Percentiles rank a stretch among this genome's conserved stretches.
These are phyloP conservation scores for Microthlaspi erraticum DNA, from an alignment of 345 rosid species.

Conservation along the genomic window DNA sequence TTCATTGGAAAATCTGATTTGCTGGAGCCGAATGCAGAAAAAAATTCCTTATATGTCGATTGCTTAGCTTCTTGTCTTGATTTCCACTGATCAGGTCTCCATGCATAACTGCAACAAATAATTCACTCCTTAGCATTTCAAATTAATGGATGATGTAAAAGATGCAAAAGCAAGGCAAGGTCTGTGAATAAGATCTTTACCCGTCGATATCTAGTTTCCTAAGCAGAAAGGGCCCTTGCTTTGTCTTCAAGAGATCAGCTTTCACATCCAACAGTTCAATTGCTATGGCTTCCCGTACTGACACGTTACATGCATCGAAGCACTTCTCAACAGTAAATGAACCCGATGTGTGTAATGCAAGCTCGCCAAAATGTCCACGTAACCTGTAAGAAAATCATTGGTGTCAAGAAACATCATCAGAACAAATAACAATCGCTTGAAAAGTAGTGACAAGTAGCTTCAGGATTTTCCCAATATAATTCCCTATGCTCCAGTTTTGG, in stretches of 20 bases:
- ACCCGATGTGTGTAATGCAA: constrained; percentile 71
- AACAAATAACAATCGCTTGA: constrained; percentile 6
- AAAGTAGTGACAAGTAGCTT: background rate
- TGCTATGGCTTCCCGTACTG: constrained; percentile 75
- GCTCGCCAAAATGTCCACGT: constrained; percentile 83
- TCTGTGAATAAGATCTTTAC: constrained; percentile 54
- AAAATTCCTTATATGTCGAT: constrained; percentile 69
- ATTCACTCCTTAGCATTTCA: constrained; percentile 12
- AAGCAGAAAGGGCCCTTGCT: constrained; percentile 80
- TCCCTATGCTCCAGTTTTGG: constrained; percentile 14
- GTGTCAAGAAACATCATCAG: constrained; percentile 25
- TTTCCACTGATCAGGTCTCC: constrained; percentile 80
- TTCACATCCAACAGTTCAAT: constrained; percentile 67
- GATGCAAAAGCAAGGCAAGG: constrained; percentile 6
- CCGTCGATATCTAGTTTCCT: constrained; percentile 81
- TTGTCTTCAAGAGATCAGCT: constrained; percentile 69
- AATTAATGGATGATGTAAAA: background rate
- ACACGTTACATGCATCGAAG: constrained; percentile 67
- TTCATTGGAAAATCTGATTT: constrained; percentile 53
- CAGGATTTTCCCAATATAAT: background rate
- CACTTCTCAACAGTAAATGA: constrained; percentile 90
- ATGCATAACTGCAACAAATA: constrained; percentile 58
- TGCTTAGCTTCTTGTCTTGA: constrained; percentile 79
- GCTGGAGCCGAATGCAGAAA: constrained; percentile 66
- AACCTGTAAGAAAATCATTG: constrained; percentile 53